These are phyloP conservation scores for Saksenaea oblongispora DNA, from an alignment of 371 early-diverging fungal species.

Conservation along the genomic window DNA sequence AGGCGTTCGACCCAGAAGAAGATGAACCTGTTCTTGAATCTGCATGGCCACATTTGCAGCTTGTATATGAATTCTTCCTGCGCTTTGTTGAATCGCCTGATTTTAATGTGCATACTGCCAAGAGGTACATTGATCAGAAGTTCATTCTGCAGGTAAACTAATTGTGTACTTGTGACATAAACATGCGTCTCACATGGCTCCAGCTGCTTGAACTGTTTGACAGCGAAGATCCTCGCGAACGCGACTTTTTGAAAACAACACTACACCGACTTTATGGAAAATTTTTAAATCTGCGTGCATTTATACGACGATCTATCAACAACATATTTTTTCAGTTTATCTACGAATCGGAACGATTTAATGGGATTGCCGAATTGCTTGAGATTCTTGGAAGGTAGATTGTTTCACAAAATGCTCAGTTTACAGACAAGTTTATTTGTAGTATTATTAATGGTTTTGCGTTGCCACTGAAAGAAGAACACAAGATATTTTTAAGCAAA, in stretches of 20 bases:
- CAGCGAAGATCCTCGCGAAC: slow-evolving; percentile 96
- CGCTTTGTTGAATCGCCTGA: slow-evolving; percentile 96
- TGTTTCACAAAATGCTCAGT: neutral
- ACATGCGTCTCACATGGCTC: neutral
- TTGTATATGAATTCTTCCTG: slow-evolving; percentile 96
- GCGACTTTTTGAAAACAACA: slow-evolving; percentile 96
- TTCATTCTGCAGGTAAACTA: slow-evolving; percentile 58
- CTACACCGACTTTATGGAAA: slow-evolving; percentile 97
- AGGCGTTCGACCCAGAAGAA: slow-evolving; percentile 97
- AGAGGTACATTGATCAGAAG: slow-evolving; percentile 23
- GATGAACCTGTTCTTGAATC: slow-evolving; percentile 95
- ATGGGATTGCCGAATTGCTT: slow-evolving; percentile 95
- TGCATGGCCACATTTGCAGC: slow-evolving; percentile 97
- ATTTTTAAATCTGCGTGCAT: slow-evolving; percentile 92
- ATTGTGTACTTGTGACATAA: neutral
- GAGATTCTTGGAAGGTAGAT: slow-evolving; percentile 92
- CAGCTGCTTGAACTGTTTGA: slow-evolving; percentile 94
- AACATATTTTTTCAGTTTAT: slow-evolving; percentile 96
- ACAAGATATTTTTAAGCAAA: slow-evolving; percentile 88
- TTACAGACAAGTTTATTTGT: neutral
- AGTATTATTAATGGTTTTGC: slow-evolving; percentile 98
- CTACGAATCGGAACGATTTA: slow-evolving; percentile 94
- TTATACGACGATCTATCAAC: slow-evolving; percentile 94
- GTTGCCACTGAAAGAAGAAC: slow-evolving; percentile 95
- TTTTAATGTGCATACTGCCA: slow-evolving; percentile 91